Base-by-base conservation (phyloP, 2,329 filamentous ascomycete species). In the Triangularia setosa region DNA sequence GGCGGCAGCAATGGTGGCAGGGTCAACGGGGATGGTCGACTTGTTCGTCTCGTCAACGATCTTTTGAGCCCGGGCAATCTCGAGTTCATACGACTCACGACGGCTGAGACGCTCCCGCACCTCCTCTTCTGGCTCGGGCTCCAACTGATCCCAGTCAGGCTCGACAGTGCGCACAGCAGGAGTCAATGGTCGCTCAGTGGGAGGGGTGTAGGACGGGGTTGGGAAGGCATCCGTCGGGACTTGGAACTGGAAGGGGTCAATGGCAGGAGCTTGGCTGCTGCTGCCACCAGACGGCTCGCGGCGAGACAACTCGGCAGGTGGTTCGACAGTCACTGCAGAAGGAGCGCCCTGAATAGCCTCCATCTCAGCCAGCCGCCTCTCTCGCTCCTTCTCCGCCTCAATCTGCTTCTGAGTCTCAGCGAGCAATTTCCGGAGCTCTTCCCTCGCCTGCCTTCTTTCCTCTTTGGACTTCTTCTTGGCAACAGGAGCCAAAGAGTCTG, bases 181-280 rank as follows among this genome's bases (percentile, higher is more conserved):
- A 3, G 81, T 83, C 65, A 82, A 68, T 1, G 81, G 79, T 57
- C 79, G 76, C 44, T 73, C 72, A 40, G 73, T 72, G 0, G 79
- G 78, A 12, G 77, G 79, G 9, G 23, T 28, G 23, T 73, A 71
- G 30, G 73, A 68, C 2, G 83, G 80, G 9, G 81, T 81, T 58
- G 76, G 74, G 65, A 84, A 84, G n/a, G 80, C 79, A 70, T 83
- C 79, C 65, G 83, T 78, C 52, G 79, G 68, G 65, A 87, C 82
- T 73, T 84, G 84, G 71, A 79, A 88, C 72, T 86, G 80, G 72
- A 88, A 87, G 18, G 85, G 84, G 73, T 88, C 82, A 71, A 84
- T 73, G 58, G 73, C 70, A n/a, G 72, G 69, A 64, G 65, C 60
- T 12, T 30, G 35, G 23, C 56, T 44, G 59, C 63, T 65, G 59